Conservation (phyloP, 768 basidiomycete genomes). For the Galerina sulciceps region DNA sequence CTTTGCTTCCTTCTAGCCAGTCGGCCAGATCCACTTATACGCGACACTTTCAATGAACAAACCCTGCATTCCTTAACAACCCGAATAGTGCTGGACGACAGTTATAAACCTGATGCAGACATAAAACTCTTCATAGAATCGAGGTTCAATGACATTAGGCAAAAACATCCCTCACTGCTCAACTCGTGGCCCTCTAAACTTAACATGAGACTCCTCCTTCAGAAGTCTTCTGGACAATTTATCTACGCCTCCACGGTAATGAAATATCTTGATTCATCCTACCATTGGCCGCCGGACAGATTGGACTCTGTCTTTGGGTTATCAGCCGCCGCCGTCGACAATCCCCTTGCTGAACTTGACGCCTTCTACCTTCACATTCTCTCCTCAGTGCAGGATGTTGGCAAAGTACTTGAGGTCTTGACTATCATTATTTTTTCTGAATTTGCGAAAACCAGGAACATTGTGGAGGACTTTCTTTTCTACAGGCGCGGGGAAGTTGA, state of each 20-base stretch:
- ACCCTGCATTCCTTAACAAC: neutral
- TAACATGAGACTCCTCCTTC: slow-evolving; percentile 4
- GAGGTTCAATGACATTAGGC: slow-evolving; percentile 12
- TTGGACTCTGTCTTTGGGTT: slow-evolving; percentile 17
- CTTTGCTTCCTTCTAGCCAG: slow-evolving; percentile 20
- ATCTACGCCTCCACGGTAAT: slow-evolving; percentile 12
- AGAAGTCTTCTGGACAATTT: slow-evolving; percentile 12
- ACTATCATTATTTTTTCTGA: slow-evolving; percentile 3
- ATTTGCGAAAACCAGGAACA: slow-evolving; percentile 2
- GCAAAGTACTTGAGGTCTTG: neutral
- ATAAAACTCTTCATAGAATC: slow-evolving; percentile 11
- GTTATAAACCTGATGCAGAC: slow-evolving; percentile 10
- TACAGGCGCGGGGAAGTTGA: slow-evolving; percentile 8
- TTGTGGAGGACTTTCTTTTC: slow-evolving; percentile 12
- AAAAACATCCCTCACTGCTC: slow-evolving; percentile 10
- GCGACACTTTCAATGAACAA: slow-evolving; percentile 7
- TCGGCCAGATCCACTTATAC: slow-evolving; percentile 18
- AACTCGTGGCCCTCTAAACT: neutral
- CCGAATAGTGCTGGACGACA: slow-evolving; percentile 9
- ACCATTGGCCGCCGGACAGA: slow-evolving; percentile 12
- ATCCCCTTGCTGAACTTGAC: slow-evolving; percentile 11
- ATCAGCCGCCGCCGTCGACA: slow-evolving; percentile 1
- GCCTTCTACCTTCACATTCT: slow-evolving; percentile 9
- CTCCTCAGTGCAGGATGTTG: neutral
- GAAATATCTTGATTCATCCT: slow-evolving; percentile 19